These are phyloP conservation scores for Heritiera fomes DNA, from an alignment of 345 rosid species.

Conservation along the genomic window DNA sequence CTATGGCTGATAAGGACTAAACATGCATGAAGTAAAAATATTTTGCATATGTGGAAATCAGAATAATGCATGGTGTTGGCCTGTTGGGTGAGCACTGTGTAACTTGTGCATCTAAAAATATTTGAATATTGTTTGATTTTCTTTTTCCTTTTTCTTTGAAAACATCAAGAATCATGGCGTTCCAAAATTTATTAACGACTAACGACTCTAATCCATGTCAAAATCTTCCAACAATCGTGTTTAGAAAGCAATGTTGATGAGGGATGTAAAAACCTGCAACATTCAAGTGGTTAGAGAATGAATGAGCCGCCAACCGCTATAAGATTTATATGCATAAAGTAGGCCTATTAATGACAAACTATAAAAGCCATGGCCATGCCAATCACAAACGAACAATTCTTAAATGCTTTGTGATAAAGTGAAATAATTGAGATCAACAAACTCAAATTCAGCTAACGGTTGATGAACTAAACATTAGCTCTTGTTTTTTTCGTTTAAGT, in stretches of 20 bases:
- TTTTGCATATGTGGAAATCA: neutral
- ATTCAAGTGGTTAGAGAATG: neutral
- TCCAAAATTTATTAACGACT: neutral
- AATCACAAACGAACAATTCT: neutral
- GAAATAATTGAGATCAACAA: neutral
- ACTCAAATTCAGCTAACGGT: neutral
- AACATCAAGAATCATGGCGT: neutral
- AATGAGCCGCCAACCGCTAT: neutral
- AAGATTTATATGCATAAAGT: neutral
- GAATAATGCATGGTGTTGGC: too few species aligned
- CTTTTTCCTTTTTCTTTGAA: neutral
- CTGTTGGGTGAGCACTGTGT: too few species aligned
- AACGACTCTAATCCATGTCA: neutral
- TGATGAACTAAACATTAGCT: neutral
- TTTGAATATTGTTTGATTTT: too few species aligned
- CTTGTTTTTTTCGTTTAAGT: neutral
- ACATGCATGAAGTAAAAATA: neutral
- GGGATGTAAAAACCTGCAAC: neutral
- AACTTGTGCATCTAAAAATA: neutral
- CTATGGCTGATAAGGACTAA: neutral
- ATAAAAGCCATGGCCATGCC: neutral
- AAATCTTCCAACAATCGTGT: neutral
- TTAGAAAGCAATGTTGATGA: slow-evolving; percentile 7
- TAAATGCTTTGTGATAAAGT: neutral
- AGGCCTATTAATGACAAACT: neutral